A percentile compares a stretch with the other conserved stretches of the same genome.
phyloP scores from a whole-genome alignment of 208 protist species.

The Wallacemonas rigidus region DNA sequence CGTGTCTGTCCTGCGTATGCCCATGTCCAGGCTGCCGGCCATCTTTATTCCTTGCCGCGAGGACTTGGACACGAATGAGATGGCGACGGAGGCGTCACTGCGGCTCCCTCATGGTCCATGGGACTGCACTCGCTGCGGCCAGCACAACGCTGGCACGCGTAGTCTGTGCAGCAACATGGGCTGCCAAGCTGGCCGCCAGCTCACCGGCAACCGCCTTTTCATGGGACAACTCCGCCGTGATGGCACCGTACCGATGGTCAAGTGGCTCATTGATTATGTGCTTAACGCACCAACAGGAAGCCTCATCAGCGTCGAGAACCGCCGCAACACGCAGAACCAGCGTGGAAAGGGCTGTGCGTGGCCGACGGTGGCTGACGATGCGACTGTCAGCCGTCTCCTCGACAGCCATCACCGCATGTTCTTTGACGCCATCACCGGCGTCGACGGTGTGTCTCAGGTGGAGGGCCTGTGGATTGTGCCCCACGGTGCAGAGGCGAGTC shows the following conservation, averaged over 20 bases:
- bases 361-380: conserved; percentile 46
- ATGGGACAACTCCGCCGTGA: conserved; percentile 78
- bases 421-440: conserved; percentile 48
- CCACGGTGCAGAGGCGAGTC: conserved; percentile 19
- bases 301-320: conserved; percentile 69
- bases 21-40: conserved; percentile 36
- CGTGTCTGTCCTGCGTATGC: conserved; percentile 49
- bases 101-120: conserved; percentile 22
- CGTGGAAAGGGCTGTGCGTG: conserved; percentile 80
- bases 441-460: conserved; percentile 19
- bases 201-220: conserved; percentile 48
- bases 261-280: conserved; percentile 66
- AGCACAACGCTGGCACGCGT: conserved; percentile 21
- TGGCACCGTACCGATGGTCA: conserved; percentile 71
- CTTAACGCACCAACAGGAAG: conserved; percentile 39
- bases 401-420: conserved; percentile 67
- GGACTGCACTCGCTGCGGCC: conserved; percentile 31
- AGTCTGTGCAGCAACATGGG: conserved; percentile 15
- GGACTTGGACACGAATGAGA: conserved; percentile 52
- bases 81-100: conserved; percentile 37
- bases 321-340: conserved; percentile 51
- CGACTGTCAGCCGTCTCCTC: conserved; percentile 40
- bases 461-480: conserved; percentile 69
- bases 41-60: conserved; percentile 73
- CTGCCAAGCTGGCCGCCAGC: conserved; percentile 14